Evolutionary conservation across 805 yeast species (phyloP).

Genomic region (Zygosaccharomyces rouxii): DNA sequence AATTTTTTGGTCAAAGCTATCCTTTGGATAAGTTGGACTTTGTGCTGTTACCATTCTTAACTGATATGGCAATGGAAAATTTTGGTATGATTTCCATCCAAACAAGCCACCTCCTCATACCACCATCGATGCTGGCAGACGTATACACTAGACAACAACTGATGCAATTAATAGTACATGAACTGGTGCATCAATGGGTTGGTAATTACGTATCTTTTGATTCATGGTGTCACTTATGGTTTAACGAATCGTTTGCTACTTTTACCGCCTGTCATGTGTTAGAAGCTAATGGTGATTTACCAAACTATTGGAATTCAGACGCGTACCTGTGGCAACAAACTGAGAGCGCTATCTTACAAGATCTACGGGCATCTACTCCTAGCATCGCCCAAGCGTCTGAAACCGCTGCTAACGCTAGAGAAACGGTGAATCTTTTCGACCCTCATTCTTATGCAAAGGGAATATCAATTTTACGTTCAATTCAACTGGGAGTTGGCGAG

Average conservation of each 20-base stretch:
- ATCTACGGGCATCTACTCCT: constrained; percentile 13
- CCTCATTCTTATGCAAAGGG: constrained; percentile 34
- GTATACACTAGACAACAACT: constrained; percentile 34
- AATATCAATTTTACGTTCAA: constrained; percentile 28
- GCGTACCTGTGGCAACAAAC: constrained; percentile 24
- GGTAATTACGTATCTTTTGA: constrained; percentile 67
- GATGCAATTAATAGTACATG: constrained; percentile 62
- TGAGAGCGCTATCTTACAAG: constrained; percentile 15
- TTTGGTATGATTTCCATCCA: constrained; percentile 65
- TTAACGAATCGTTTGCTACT: constrained; percentile 76
- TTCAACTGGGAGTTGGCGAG: constrained; percentile 26
- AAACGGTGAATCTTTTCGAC: constrained; percentile 30
- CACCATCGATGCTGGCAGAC: constrained; percentile 32
- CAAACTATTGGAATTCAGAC: constrained; percentile 23
- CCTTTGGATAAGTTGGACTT: constrained; percentile 66
- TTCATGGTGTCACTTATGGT: constrained; percentile 65
- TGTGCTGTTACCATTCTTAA: constrained; percentile 62
- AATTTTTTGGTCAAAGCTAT: constrained; percentile 41
- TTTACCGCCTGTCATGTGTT: constrained; percentile 55
- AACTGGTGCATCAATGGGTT: constrained; percentile 75
- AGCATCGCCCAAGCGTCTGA: constrained; percentile 18
- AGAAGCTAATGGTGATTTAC: constrained; percentile 24
- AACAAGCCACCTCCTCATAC: constrained; percentile 45
- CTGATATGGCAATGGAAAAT: constrained; percentile 80
- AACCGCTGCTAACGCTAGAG: constrained; percentile 10